Evolutionary conservation across 2,329 filamentous ascomycete genomes (phyloP), one percentile per base, ranked within the genome.

Genomic region (Phaeosphaeria sp.): DNA sequence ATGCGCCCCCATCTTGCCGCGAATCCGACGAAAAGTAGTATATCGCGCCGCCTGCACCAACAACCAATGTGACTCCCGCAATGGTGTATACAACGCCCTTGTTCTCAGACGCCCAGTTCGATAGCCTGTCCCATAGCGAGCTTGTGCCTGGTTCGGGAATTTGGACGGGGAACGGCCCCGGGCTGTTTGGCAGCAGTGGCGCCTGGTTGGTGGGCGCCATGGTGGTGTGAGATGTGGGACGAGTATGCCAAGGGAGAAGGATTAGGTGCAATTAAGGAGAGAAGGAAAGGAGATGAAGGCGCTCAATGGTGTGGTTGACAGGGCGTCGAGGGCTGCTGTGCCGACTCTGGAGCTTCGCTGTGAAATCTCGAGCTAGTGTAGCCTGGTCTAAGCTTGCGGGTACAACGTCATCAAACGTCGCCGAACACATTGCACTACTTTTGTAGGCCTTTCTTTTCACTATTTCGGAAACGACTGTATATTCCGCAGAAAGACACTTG

Each of bases 61-160:
- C 91, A 44, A 97, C 92, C 48, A 97, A 86, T 53, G 94, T 94
- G 59, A 97, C 91, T 73, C 95, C 95, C 55, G 94, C 95, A 80
- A 98, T 92, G 67, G 95, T 97, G 80, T 97, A 99, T 63, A 96
- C 93, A 53, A 94, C 86, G 48, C 92, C 91, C 83, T 97, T 98
- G 82, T 99, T 93, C 77, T 98, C 94, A 2, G 93, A 91, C 15
- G 91, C 93, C 94, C 95, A 99, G 74, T 84, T 89, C 66, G 93
- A 90, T 80, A 97, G 83, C 72, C 93, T 90, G 78, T 97, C 92
- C 93, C 93, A 97, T 55, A 95, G 81, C 47, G 91, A 90, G 58
- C 89, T 86, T 60, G 89, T 85, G 57, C 80, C 78, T 46, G 79
- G 69, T 46, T 80, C 74, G 39, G 83, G 67, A 53, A 75, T 69